Base-by-base conservation (phyloP, 2,329 filamentous ascomycete species). In the Aureobasidium sp. region DNA sequence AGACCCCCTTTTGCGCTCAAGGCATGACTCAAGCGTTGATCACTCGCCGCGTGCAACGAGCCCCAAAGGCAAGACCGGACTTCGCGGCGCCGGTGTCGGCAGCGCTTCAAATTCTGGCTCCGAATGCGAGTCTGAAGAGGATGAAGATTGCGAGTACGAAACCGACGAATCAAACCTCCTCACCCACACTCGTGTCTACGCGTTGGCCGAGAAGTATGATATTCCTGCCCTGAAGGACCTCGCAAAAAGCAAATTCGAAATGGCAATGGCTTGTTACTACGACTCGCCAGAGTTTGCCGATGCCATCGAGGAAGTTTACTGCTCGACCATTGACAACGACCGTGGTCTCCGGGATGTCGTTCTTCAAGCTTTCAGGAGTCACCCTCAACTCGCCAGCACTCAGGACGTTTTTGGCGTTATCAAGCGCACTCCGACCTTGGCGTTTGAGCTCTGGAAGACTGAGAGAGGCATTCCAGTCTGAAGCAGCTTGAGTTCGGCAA, bases 151-250 rank as follows among this genome's bases (percentile, higher is more conserved):
- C 48, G 69, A 75, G 53, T 67, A 71, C 44, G 73, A 75, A 50
- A 67, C 68, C 13, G 72, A 76, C 63, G 69, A 71, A 45, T 72
- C 76, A 6, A 72, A 79, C 66, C 71, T 80, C 6, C 64, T 80
- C 51, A 72, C 74, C 16, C 78, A 81, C 65, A 75, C 77, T 14
- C 75, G 76, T 58, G 75, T 81, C 42, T 81, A 81, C 66, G 77
- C 77, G 37, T 73, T 80, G 29, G 78, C 77, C 10, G 78, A 80
- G 67, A 80, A 80, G 71, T 81, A 80, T 67, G 77, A 77, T 64
- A 78, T 81, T 55, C 69, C 73, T 30, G 74, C 76, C 36, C 69
- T 81, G 44, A 81, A 81, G 68, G 67, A 71, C 9, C 71, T 81
- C 32, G 75, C 78, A 41, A 72, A 71, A 61, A 71, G 68, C 51